Evolutionary conservation across 768 basidiomycete species (phyloP).

Genomic region (Vararia minispora): DNA sequence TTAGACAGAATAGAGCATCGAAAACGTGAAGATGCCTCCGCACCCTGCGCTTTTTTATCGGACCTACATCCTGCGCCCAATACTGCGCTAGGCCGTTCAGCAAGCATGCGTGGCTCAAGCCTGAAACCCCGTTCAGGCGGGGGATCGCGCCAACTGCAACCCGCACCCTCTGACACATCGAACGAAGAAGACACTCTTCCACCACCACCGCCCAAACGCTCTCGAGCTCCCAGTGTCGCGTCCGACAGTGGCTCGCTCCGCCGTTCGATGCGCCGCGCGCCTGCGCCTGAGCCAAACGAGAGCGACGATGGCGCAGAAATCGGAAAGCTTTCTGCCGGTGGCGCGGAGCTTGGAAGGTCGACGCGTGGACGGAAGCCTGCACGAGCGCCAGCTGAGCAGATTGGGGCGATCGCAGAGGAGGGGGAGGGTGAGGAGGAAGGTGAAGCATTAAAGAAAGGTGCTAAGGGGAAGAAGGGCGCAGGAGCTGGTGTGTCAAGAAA

Average conservation of each 20-base stretch:
- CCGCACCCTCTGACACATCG: constrained; percentile 4
- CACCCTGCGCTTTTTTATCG: constrained; percentile 14
- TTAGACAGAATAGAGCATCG: constrained; percentile 58
- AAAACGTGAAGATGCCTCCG: constrained; percentile 36
- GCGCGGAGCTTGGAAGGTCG: constrained; percentile 17
- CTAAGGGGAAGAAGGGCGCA: constrained; percentile 20
- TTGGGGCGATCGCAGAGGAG: constrained; percentile 20
- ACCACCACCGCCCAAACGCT: constrained; percentile 3
- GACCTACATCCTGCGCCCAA: constrained; percentile 14
- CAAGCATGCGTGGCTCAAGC: no score
- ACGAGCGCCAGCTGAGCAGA: no score
- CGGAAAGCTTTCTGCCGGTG: no score
- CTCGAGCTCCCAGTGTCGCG: constrained; percentile 6
- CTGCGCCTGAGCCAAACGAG: constrained; percentile 4
- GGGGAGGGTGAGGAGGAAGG: constrained; percentile 19
- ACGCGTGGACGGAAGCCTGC: constrained; percentile 11
- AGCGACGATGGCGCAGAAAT: constrained; percentile 16
- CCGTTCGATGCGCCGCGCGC: constrained; percentile 13
- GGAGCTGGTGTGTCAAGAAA: background rate
- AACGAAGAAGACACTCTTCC: constrained; percentile 10
- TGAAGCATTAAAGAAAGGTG: constrained; percentile 15
- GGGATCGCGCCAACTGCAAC: constrained; percentile 8
- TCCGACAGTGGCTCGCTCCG: constrained; percentile 5
- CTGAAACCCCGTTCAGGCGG: constrained; percentile 10
- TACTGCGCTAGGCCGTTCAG: constrained; percentile 6